Percentiles rank a stretch among this genome's conserved stretches.
Evolutionary conservation across 2,329 filamentous ascomycete genomes (phyloP).

Genomic region (Dothidotthia symphoricarpi): DNA sequence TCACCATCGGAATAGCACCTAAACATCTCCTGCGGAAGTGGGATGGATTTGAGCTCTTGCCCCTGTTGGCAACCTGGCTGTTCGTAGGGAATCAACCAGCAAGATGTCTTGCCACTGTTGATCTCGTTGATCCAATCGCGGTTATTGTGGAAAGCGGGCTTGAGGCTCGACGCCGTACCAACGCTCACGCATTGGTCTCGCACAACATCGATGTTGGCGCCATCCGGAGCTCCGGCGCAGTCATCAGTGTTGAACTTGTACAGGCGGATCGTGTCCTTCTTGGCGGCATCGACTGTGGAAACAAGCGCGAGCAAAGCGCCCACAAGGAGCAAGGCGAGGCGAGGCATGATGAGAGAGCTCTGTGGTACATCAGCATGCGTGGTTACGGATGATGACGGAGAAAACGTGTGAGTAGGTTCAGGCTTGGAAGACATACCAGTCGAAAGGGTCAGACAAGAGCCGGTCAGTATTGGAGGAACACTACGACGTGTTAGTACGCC

Average conservation of each 20-base stretch:
- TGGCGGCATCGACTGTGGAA: constrained; percentile 15
- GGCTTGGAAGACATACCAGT: too few relatives aligned
- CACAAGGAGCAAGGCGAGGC: constrained; percentile 9
- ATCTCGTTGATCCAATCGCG: constrained; percentile 18
- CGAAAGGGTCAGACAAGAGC: too few relatives aligned
- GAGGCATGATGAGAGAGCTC: constrained; percentile 10
- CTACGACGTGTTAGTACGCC: too few relatives aligned
- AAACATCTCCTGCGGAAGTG: constrained; percentile 8
- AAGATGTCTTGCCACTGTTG: constrained; percentile 11
- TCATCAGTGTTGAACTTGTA: constrained; percentile 14
- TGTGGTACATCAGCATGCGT: not conserved
- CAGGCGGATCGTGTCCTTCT: constrained; percentile 13
- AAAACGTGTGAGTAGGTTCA: too few relatives aligned
- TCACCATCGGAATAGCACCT: constrained; percentile 1
- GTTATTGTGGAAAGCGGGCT: constrained; percentile 12
- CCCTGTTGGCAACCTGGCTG: constrained; percentile 7
- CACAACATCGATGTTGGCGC: constrained; percentile 18
- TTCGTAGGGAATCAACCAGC: constrained; percentile 14
- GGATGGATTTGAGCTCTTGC: not conserved
- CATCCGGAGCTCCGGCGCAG: constrained; percentile 17
- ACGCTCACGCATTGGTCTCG: constrained; percentile 18
- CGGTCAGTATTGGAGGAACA: too few relatives aligned
- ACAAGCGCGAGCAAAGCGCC: constrained; percentile 16
- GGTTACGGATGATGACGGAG: too few relatives aligned
- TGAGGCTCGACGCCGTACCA: constrained; percentile 13